These are phyloP conservation scores for Stephanodiscus minutulus DNA, from an alignment of 108 stramenopile genomes.

Conservation along the genomic window DNA sequence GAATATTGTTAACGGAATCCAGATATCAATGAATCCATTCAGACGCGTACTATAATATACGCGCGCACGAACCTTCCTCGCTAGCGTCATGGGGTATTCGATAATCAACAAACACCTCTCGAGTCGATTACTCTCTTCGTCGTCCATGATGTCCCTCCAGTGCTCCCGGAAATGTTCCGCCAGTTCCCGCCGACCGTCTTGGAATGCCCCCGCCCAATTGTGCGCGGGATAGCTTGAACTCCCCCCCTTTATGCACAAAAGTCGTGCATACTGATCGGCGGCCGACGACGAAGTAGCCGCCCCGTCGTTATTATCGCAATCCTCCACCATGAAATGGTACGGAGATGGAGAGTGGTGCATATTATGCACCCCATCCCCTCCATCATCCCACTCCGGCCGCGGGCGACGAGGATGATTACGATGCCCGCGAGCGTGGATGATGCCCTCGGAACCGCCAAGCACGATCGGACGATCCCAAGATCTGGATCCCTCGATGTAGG, in stretches of 20 bases:
- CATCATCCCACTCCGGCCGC: constrained; percentile 2
- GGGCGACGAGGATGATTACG: constrained; percentile 18
- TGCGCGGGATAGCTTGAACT: constrained; percentile 46
- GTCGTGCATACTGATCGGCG: constrained; percentile 6
- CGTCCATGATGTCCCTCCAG: constrained; percentile 73
- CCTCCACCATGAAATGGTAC: constrained; percentile 57
- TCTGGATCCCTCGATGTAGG: constrained; percentile 34
- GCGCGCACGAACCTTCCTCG: constrained; percentile 56
- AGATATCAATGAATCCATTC: constrained; percentile 1
- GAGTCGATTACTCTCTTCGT: constrained; percentile 57
- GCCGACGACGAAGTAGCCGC: neutral
- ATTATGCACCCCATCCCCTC: constrained; percentile 16
- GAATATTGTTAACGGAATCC: constrained; percentile 15
- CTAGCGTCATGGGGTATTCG: constrained; percentile 78
- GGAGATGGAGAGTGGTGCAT: constrained; percentile 25
- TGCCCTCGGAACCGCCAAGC: constrained; percentile 67
- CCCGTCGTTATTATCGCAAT: constrained; percentile 36
- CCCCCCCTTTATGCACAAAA: constrained; percentile 42
- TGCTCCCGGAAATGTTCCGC: constrained; percentile 38
- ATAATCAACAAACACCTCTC: constrained; percentile 65
- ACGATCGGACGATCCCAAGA: constrained; percentile 64
- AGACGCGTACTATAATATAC: neutral
- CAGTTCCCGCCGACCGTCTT: constrained; percentile 67
- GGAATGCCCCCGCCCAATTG: constrained; percentile 66
- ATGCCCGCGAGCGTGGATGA: constrained; percentile 56